Percentiles rank a stretch among this genome's conserved stretches.
phyloP scores from a whole-genome alignment of 208 protist genomes.

The Acanthamoeba divionensis region DNA sequence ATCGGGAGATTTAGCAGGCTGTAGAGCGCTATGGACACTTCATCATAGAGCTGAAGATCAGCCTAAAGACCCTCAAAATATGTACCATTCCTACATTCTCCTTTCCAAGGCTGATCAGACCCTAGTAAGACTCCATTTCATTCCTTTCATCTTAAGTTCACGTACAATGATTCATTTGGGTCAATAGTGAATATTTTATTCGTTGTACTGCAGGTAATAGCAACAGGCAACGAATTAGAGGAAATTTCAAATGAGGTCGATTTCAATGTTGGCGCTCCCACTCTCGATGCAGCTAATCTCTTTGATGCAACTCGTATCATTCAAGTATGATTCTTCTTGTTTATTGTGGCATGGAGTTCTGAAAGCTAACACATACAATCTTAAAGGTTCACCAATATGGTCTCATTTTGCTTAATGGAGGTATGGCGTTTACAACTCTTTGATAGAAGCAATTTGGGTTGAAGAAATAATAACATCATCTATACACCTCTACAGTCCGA shows the following conservation, averaged over 20 bases:
- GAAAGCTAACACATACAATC: too few relatives aligned
- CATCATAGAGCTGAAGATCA: background rate
- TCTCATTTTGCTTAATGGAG: conserved; percentile 22
- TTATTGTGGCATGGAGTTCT: too few relatives aligned
- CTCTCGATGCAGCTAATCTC: conserved; percentile 7
- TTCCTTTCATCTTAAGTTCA: background rate
- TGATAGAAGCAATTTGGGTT: too few relatives aligned
- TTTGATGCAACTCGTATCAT: background rate
- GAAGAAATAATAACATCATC: too few relatives aligned
- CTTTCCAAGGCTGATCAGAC: conserved; percentile 38
- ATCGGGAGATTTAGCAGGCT: conserved; percentile 12
- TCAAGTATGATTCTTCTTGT: background rate
- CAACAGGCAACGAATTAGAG: background rate
- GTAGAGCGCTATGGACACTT: conserved; percentile 29
- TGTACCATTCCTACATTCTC: background rate
- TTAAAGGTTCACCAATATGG: background rate
- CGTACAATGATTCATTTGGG: background rate
- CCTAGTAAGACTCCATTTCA: background rate
- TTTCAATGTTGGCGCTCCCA: conserved; percentile 33
- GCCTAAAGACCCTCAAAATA: background rate
- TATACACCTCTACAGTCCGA: background rate
- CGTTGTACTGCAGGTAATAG: background rate
- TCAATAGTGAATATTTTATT: background rate
- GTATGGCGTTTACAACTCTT: background rate
- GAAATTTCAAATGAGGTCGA: conserved; percentile 32